A percentile compares a stretch with the other conserved stretches of the same genome.
Conservation (phyloP, 495 filamentous ascomycete genomes). For the Talaromyces wortmannii region DNA sequence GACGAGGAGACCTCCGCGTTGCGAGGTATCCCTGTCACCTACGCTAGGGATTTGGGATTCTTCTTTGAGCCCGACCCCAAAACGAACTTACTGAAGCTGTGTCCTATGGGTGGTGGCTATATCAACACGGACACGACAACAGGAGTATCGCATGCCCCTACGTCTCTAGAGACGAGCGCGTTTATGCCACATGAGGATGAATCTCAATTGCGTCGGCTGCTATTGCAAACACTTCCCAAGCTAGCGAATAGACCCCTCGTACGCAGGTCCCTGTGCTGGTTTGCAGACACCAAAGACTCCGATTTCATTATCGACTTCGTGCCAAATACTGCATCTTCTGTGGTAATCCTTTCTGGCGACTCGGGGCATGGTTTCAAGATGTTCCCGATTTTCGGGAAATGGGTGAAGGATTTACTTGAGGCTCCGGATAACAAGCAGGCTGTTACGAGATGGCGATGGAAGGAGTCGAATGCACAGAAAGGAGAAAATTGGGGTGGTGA, state of each 20-base stretch:
- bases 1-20: slow-evolving; percentile 41
- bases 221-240: slow-evolving; percentile 41
- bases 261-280: slow-evolving; percentile 47
- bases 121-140: slow-evolving; percentile 36
- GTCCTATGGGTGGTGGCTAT: slow-evolving; percentile 46
- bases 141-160: slow-evolving; percentile 23
- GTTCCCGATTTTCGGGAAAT: slow-evolving; percentile 45
- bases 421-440: slow-evolving; percentile 16
- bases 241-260: slow-evolving; percentile 44
- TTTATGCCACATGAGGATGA: slow-evolving; percentile 46
- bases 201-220: slow-evolving; percentile 30
- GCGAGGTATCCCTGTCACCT: slow-evolving; percentile 47
- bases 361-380: slow-evolving; percentile 53
- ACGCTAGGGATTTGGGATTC: slow-evolving; percentile 49
- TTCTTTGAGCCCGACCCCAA: slow-evolving; percentile 53
- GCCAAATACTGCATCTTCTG: slow-evolving; percentile 30
- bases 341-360: slow-evolving; percentile 42
- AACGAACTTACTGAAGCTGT: slow-evolving; percentile 48
- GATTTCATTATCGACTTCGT: slow-evolving; percentile 51
- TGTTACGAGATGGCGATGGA: slow-evolving; percentile 39
- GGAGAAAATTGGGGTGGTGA: slow-evolving; percentile 26
- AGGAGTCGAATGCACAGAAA: slow-evolving; percentile 13
- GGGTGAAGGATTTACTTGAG: slow-evolving; percentile 34
- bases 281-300: slow-evolving; percentile 46
- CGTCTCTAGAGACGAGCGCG: slow-evolving; percentile 22